A percentile compares a stretch with the other conserved stretches of the same genome.
Evolutionary conservation across 768 basidiomycete species (phyloP).

Genomic region (Lentinula boryana): DNA sequence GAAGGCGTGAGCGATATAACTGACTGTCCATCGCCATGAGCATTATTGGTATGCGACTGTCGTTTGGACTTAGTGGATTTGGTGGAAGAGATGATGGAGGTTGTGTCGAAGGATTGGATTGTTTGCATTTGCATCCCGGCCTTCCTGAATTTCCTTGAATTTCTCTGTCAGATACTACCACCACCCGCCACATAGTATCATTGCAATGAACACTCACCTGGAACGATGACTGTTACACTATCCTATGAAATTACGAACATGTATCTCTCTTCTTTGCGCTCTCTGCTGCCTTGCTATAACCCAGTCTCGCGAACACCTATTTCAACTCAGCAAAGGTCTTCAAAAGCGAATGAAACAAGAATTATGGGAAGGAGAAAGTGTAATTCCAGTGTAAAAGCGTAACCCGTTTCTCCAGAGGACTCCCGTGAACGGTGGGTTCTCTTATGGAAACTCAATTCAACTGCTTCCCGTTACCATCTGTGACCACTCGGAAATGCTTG

Average conservation of each 20-base stretch:
- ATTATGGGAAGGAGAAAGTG: not conserved
- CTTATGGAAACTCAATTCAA: not conserved
- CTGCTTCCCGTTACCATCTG: not conserved
- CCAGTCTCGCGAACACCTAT: not conserved
- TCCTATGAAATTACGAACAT: not conserved
- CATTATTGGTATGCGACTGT: not conserved
- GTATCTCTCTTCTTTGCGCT: not conserved
- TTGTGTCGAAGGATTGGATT: not conserved
- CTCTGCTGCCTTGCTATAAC: too few relatives aligned
- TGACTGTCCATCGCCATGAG: not conserved
- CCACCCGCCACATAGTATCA: not conserved
- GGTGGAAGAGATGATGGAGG: slow-evolving; percentile 2
- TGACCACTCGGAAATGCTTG: not conserved
- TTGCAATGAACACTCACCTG: not conserved
- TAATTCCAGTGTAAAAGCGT: not conserved
- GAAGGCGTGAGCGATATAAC: not conserved
- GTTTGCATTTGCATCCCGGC: not conserved
- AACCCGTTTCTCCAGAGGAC: not conserved
- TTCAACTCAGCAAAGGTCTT: not conserved
- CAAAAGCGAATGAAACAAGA: not conserved
- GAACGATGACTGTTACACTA: not conserved
- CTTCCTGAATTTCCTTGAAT: not conserved
- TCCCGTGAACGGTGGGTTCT: not conserved
- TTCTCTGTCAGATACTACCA: not conserved
- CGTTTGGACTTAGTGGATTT: not conserved